phyloP scores from a whole-genome alignment of 768 basidiomycete species.

The Amanita pallidorosea region DNA sequence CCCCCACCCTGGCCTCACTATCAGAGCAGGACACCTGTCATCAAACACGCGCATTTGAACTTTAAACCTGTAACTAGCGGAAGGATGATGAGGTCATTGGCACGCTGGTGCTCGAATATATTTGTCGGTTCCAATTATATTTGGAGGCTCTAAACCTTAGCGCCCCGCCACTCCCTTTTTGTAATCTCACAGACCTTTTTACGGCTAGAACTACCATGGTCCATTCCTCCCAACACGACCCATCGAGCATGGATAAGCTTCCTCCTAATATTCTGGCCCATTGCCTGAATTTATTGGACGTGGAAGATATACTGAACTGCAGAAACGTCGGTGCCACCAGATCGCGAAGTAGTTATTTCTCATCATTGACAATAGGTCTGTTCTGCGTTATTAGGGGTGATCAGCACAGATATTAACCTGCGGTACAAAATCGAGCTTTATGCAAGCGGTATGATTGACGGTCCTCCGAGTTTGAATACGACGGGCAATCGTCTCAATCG shows the following conservation, averaged over 20 bases:
- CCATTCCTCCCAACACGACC: not conserved
- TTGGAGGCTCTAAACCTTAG: not conserved
- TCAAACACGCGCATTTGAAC: slow-evolving; percentile 2
- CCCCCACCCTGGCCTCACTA: not conserved
- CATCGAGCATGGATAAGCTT: not conserved
- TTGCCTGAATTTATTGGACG: not conserved
- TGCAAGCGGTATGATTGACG: slow-evolving; percentile 7
- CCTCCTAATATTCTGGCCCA: not conserved
- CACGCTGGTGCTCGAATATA: not conserved
- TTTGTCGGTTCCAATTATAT: not conserved
- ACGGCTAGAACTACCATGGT: not conserved
- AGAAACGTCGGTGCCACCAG: not conserved
- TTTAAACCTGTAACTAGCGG: not conserved
- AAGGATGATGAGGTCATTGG: not conserved
- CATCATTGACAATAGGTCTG: not conserved
- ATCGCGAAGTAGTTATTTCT: not conserved
- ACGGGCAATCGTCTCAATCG: slow-evolving; percentile 3
- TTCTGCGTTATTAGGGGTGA: not conserved
- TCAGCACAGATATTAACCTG: slow-evolving; percentile 5
- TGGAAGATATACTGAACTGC: slow-evolving; percentile 1
- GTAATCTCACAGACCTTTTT: not conserved
- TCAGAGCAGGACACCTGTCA: not conserved
- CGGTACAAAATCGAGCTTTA: slow-evolving; percentile 10
- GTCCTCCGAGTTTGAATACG: not conserved
- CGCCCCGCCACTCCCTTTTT: not conserved